phyloP scores from a whole-genome alignment of 257 asterid species.

The Ophiorrhiza pumila region DNA sequence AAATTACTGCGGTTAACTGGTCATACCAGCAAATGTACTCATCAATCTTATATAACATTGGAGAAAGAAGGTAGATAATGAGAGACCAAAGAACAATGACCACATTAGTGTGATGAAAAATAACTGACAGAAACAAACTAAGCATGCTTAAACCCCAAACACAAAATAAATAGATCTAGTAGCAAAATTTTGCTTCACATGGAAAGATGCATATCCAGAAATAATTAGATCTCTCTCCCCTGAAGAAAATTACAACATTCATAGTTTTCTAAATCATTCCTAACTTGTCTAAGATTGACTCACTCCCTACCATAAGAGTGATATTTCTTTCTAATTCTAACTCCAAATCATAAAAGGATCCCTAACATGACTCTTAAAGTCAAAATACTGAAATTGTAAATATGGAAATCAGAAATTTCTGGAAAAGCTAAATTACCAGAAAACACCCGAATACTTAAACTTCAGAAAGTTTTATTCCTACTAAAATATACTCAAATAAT shows the following conservation, averaged over 20 bases:
- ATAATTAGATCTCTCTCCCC: background rate
- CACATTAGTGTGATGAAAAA: background rate
- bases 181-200: too few relatives aligned
- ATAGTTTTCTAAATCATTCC: too few relatives aligned
- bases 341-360: background rate
- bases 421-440: background rate
- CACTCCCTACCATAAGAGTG: background rate
- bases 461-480: background rate
- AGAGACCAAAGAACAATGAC: background rate
- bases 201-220: background rate
- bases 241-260: background rate
- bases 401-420: background rate
- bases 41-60: background rate
- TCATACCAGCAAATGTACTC: background rate
- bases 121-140: background rate
- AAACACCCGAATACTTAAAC: background rate
- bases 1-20: background rate
- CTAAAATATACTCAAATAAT: background rate
- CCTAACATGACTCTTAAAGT: background rate
- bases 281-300: background rate
- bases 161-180: background rate
- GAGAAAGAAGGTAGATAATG: background rate
- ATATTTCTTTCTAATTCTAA: background rate
- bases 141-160: background rate
- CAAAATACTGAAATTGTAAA: too few relatives aligned